Evolutionary conservation across 441 rosid species (phyloP), one percentile per base, ranked within the genome.

Genomic region (Erodium moschatum): DNA sequence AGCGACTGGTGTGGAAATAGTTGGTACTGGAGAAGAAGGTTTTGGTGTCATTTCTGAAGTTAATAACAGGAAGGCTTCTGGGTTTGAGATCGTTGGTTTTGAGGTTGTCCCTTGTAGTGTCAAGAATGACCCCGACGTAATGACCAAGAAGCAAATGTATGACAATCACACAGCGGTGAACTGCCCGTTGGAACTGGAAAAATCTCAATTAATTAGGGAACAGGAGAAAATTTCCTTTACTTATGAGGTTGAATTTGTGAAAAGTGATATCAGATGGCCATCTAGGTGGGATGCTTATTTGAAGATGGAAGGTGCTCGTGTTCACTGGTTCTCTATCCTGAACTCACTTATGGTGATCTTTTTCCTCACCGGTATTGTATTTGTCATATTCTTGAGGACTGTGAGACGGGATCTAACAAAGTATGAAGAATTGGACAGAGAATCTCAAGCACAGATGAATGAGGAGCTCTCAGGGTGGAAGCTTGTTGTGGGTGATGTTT

Each of bases 391-490:
- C 81, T 74, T 89, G 62, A 86, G 98, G 83, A 93, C 98, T 2
- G 96, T 93, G 69, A 84, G 98, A 72, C 81, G 96, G 81, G 96
- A 93, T 81, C 77, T 93, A 83, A 93, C 98, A 24, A 82, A 87
- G 79, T 93, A 93, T 27, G 98, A 93, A 83, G 98, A 93, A 40
- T 75, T 90, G 68, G 98, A 93, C 83, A 93, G 89, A 78, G 97
- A 93, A 80, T 89, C 98, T 50, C 96, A 93, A 74, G 95, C 96
- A 46, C 98, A 93, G 80, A 90, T 93, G 97, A 90, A 90, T 20
- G 96, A 90, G 80, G 98, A 90, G 81, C 92, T 93, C 44, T 93
- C 98, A 52, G 97, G 97, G 24, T 89, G 97, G 98, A 93, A 93
- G 85, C 97, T 89, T 76, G 96, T 92, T 46, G 97, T 89, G 0